Evolutionary conservation across 345 rosid genomes (phyloP), one percentile per base, ranked within the genome.

Genomic region (Aquilaria malaccensis): DNA sequence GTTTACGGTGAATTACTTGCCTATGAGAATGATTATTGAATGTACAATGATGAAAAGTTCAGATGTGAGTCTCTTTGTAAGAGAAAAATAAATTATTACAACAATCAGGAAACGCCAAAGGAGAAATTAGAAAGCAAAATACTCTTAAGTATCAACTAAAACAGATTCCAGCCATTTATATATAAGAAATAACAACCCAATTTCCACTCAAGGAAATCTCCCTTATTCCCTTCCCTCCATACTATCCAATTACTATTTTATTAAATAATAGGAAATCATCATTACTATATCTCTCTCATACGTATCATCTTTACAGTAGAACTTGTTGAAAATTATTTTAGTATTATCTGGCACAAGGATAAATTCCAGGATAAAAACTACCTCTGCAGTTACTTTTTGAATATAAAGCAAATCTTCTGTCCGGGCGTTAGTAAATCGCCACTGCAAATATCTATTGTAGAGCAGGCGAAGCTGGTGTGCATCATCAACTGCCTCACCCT

Each of bases 381-480:
- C 99, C 98, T 91, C 95, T 29, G 88, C 85, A n/a, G 62, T 83
- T 65, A 72, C 66, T 77, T 85, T 80, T 77, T 91, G 89, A 63
- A 71, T 66, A 65, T 73, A 80, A 74, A 88, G 79, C 49, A 79
- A 94, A 79, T 81, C 78, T 60, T 85, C 95, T 54, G 84, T 80
- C 57, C 75, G 66, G 41, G 96, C 89, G 85, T 83, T 86, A 59
- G 91, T 81, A 69, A 91, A 91, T 69, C 93, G 75, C 99, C 99
- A 95, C 68, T 95, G 99, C 77, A 91, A 66, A 72, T 66, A 77
- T 78, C 96, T 80, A 63, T 91, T 95, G 70, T 95, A 70, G 56
- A 95, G 82, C 67, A 88, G 77, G 67, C 93, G 80, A 53, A 91
- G 79, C 67, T 88, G 96, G 78, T 86, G 96, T 66, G 88, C 99